phyloP scores from a whole-genome alignment of 2,329 filamentous ascomycete genomes.

The Penicillium brevicompactum region DNA sequence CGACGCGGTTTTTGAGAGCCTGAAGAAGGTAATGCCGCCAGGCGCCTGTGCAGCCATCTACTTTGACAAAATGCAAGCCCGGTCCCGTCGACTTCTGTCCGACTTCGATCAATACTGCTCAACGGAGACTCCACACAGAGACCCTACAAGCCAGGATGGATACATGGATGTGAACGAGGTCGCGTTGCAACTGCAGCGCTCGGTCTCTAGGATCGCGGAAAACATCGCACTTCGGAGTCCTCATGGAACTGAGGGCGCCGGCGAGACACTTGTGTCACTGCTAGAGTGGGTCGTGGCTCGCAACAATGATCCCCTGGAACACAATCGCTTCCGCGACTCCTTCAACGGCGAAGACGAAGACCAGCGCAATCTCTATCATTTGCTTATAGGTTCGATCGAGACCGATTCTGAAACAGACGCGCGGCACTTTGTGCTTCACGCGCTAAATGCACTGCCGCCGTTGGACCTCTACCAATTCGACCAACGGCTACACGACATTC shows the following conservation, averaged over 20 bases:
- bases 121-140: conserved; percentile 31
- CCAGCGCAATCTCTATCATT: conserved; percentile 46
- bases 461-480: conserved; percentile 33
- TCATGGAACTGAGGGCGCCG: conserved; percentile 40
- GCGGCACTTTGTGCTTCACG: conserved; percentile 42
- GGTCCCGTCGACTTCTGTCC: conserved; percentile 35
- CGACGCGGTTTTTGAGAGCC: conserved; percentile 42
- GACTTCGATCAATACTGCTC: conserved; percentile 45
- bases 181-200: conserved; percentile 32
- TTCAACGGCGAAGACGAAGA: conserved; percentile 42
- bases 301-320: conserved; percentile 43
- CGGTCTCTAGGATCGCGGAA: conserved; percentile 33
- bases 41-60: conserved; percentile 47
- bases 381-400: conserved; percentile 40
- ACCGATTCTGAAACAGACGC: conserved; percentile 26
- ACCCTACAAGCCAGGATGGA: conserved; percentile 15
- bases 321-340: conserved; percentile 33
- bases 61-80: conserved; percentile 45
- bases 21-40: conserved; percentile 46
- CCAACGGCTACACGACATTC: conserved; percentile 32
- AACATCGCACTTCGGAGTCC: conserved; percentile 39
- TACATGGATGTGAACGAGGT: conserved; percentile 33
- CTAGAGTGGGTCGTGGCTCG: conserved; percentile 40
- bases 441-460: conserved; percentile 38
- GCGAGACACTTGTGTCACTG: conserved; percentile 40